Percentiles rank a stretch among this genome's conserved stretches.
phyloP scores from a whole-genome alignment of 129 eudicot species.

The Centrapalus pauciflorus region DNA sequence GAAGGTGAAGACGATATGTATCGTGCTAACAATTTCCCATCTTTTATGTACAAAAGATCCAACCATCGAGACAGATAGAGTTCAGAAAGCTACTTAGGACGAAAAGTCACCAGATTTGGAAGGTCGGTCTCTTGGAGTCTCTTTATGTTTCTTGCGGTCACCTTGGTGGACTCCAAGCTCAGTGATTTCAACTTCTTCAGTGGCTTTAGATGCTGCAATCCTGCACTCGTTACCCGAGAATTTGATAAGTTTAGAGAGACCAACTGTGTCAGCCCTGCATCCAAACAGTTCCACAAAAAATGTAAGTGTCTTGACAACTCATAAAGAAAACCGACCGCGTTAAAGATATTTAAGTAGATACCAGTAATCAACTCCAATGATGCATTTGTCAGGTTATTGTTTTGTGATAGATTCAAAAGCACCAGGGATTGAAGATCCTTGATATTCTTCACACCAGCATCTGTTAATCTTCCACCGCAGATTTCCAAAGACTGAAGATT shows the following conservation, averaged over 20 bases:
- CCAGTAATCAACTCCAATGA: slow-evolving; percentile 85
- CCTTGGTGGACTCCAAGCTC: slow-evolving; percentile 87
- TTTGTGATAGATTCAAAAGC: slow-evolving; percentile 82
- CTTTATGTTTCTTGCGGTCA: slow-evolving; percentile 75
- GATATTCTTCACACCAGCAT: slow-evolving; percentile 91
- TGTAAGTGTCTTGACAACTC: too few species aligned
- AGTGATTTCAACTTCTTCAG: slow-evolving; percentile 77
- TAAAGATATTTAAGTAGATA: too few species aligned
- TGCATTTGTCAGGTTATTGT: slow-evolving; percentile 67
- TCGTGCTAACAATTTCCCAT: too few species aligned
- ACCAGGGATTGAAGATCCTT: slow-evolving; percentile 73
- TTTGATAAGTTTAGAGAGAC: slow-evolving; percentile 76
- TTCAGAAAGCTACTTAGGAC: slow-evolving; percentile 30
- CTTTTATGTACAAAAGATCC: too few species aligned
- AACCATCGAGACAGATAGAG: too few species aligned
- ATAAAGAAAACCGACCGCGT: too few species aligned
- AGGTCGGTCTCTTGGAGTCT: slow-evolving; percentile 68
- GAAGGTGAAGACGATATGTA: too few species aligned
- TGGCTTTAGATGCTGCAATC: slow-evolving; percentile 58
- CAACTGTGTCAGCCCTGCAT: slow-evolving; percentile 74
- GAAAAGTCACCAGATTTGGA: slow-evolving; percentile 61
- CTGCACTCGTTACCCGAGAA: slow-evolving; percentile 79
- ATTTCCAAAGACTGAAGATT: slow-evolving; percentile 78
- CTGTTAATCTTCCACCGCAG: slow-evolving; percentile 91
- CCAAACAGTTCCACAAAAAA: too few species aligned